phyloP scores from a whole-genome alignment of 306 rosid genomes.

The Acacia confusa region DNA sequence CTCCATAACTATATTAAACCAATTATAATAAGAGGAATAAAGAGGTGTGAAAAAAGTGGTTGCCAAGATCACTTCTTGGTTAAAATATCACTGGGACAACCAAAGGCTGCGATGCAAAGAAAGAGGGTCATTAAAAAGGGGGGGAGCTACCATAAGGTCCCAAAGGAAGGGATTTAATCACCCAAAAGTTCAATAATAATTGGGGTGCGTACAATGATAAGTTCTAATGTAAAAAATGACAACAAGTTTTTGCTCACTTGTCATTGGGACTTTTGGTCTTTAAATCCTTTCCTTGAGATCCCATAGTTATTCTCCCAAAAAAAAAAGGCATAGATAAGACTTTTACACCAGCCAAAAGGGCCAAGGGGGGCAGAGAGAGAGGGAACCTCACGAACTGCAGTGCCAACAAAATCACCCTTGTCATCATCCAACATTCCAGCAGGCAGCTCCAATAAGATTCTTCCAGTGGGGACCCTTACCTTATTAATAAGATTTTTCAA shows the following conservation, averaged over 20 bases:
- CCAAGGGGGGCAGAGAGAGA: neutral
- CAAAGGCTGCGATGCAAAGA: slow-evolving; percentile 17
- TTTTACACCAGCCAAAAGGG: neutral
- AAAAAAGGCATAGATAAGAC: slow-evolving; percentile 8
- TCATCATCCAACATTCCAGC: slow-evolving; percentile 94
- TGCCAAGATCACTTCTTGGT: neutral
- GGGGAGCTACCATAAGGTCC: too few relatives aligned
- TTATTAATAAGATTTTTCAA: slow-evolving; percentile 40
- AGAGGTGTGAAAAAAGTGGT: neutral
- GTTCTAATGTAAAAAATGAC: too few relatives aligned
- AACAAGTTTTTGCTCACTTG: too few relatives aligned
- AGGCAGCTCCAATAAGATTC: slow-evolving; percentile 82
- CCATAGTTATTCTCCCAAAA: too few relatives aligned
- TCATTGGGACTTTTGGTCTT: too few relatives aligned
- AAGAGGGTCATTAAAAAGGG: neutral
- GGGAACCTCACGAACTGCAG: slow-evolving; percentile 92
- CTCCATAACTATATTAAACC: neutral
- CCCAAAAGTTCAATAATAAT: too few relatives aligned
- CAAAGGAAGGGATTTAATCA: too few relatives aligned
- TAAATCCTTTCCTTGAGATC: too few relatives aligned
- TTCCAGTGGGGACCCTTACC: slow-evolving; percentile 91
- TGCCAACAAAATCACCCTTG: slow-evolving; percentile 79
- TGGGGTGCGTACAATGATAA: too few relatives aligned
- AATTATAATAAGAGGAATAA: neutral
- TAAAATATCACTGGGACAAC: slow-evolving; percentile 5